Evolutionary conservation across 1,139 yeast genomes (phyloP), one percentile per base, ranked within the genome.

Genomic region (Schizosaccharomyces versatilis): DNA sequence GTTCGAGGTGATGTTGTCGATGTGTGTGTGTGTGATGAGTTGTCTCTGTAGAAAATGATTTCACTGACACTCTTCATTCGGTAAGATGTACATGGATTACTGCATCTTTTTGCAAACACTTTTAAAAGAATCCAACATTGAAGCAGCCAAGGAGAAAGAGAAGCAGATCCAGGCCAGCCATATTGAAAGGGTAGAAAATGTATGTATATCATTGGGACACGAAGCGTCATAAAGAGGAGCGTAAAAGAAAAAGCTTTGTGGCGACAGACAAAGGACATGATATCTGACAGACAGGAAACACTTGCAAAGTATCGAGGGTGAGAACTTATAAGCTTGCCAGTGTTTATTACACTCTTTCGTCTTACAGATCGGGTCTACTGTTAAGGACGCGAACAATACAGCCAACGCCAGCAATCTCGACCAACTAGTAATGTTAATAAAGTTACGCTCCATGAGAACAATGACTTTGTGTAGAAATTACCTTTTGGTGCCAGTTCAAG

Each of bases 401-500:
- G 9, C 95, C 95, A 65, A 83, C 79, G 15, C 97, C 97, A 12
- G 88, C 78, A 49, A 77, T 69, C 14, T 82, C 94, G 47, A 84
- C 80, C 36, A 93, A 77, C 61, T 59, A 55, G 32, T 24, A 39
- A 39, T 39, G 41, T 39, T 12, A 12, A 54, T 32, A 10, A 47
- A 15, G 32, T 8, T 1, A 24, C 32, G 14, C 12, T 7, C 8
- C 15, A 24, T 36, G 51, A 52, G n/a, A 12, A 6, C 14, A 39
- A 12, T 32, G 48, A 14, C 3, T 12, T 19, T 12, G 9, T 17
- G 32, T 12, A 44, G 9, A 19, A 17, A 54, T 24, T 38, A 61
- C 62, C 68, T 85, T 86, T 63, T 90, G 97, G 65, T 82, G 85
- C 98, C 98, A 93, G 44, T 80, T 76, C 64, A 93, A 76, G 62